Evolutionary conservation across 352 stramenopile species (phyloP).

Genomic region (Pythium brassicae): DNA sequence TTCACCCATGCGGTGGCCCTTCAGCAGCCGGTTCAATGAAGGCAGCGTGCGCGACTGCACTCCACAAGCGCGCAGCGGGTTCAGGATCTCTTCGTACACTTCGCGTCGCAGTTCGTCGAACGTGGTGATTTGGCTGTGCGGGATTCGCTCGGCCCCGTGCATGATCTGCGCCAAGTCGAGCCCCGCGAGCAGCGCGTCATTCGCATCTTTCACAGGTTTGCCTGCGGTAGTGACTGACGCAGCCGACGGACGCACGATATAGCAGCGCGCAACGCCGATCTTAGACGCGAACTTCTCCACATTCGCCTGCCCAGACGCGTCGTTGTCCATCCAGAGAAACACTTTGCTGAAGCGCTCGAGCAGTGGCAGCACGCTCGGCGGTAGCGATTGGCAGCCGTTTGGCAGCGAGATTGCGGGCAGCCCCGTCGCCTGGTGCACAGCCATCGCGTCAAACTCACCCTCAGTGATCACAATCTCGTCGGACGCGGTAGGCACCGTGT

Average conservation of each 20-base stretch:
- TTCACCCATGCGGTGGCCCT: conserved; percentile 96
- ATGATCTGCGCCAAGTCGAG: conserved; percentile 89
- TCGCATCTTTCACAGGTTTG: conserved; percentile 93
- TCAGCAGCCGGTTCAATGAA: conserved; percentile 93
- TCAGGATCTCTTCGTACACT: conserved; percentile 94
- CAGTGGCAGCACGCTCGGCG: conserved; percentile 92
- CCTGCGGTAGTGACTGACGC: conserved; percentile 24
- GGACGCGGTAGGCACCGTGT: conserved; percentile 89
- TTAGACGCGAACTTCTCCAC: conserved; percentile 97
- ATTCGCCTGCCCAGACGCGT: conserved; percentile 92
- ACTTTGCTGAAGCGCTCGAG: conserved; percentile 97
- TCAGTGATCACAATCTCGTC: conserved; percentile 96
- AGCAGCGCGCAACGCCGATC: conserved; percentile 88
- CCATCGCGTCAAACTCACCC: conserved; percentile 96
- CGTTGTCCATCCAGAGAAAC: conserved; percentile 99
- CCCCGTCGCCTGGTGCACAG: conserved; percentile 95
- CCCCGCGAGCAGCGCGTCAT: conserved; percentile 93
- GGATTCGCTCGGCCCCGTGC: conserved; percentile 71
- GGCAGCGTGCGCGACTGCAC: conserved; percentile 92
- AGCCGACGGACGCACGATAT: conserved; percentile 84
- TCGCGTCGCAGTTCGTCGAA: conserved; percentile 91
- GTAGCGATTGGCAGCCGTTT: conserved; percentile 96
- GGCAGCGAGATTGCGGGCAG: conserved; percentile 93
- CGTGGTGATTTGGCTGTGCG: conserved; percentile 92
- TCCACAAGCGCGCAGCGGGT: conserved; percentile 92